Percentiles rank a stretch among this genome's conserved stretches.
Evolutionary conservation across 305 asterid genomes (phyloP).

Genomic region (Fraxinus platypoda): DNA sequence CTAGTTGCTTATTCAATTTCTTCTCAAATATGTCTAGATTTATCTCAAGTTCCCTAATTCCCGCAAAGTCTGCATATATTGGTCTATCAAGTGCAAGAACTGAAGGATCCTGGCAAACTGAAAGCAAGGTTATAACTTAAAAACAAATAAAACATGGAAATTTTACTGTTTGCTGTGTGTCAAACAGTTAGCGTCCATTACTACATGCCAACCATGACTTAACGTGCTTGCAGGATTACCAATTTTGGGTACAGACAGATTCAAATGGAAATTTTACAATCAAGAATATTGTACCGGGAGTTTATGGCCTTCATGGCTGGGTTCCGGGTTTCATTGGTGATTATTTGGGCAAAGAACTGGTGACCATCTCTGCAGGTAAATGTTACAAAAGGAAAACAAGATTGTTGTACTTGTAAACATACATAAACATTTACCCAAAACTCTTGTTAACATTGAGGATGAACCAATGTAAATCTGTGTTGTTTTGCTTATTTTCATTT

Average conservation of each 20-base stretch:
- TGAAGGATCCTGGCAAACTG: constrained; percentile 54
- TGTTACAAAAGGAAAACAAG: not conserved
- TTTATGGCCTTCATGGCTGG: constrained; percentile 47
- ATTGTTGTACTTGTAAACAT: not conserved
- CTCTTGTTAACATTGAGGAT: not conserved
- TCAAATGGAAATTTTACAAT: constrained; percentile 41
- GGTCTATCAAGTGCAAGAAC: constrained; percentile 51
- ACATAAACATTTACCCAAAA: not conserved
- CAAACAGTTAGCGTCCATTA: not conserved
- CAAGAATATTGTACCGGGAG: constrained; percentile 46
- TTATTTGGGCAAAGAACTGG: constrained; percentile 32
- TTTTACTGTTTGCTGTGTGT: not conserved
- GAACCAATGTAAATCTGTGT: not conserved
- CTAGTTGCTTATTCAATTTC: constrained; percentile 5
- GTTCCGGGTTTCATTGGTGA: constrained; percentile 57
- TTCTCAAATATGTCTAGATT: constrained; percentile 30
- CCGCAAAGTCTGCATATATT: constrained; percentile 43
- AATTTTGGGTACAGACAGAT: constrained; percentile 53
- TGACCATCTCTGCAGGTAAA: constrained; percentile 45
- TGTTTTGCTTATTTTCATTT: not conserved
- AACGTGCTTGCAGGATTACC: constrained; percentile 35
- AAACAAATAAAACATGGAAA: not conserved
- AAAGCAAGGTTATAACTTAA: constrained; percentile 45
- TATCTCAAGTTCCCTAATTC: constrained; percentile 34
- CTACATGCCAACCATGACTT: not conserved